These are phyloP conservation scores for Astragalus glycyphyllos DNA, from an alignment of 306 rosid species.

Conservation along the genomic window DNA sequence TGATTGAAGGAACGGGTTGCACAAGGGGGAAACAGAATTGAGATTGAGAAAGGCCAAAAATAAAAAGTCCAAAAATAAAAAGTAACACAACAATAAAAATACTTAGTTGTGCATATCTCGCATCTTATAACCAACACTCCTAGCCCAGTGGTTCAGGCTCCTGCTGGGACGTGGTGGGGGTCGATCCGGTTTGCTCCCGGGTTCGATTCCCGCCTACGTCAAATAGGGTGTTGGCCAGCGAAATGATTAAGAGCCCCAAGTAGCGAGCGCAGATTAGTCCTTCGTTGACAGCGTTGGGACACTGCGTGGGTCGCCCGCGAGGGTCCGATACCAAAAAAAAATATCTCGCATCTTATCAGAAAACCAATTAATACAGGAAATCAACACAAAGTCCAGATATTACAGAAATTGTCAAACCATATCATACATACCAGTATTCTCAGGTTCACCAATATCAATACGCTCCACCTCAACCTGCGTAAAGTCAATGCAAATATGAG, in stretches of 20 bases:
- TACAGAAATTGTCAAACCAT: slow-evolving; percentile 34
- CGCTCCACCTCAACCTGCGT: slow-evolving; percentile 90
- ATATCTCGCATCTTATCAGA: slow-evolving; percentile 18
- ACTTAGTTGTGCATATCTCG: background rate
- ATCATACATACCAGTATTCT: slow-evolving; percentile 63
- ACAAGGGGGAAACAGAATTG: background rate
- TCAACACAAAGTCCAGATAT: slow-evolving; percentile 1
- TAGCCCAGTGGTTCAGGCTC: no score
- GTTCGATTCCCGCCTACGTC: no score
- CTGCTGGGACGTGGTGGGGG: no score
- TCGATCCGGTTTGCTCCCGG: no score
- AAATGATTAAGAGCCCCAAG: no score
- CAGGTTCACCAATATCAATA: slow-evolving; percentile 79
- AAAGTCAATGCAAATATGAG: slow-evolving; percentile 40
- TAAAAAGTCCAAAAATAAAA: background rate
- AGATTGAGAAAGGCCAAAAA: background rate
- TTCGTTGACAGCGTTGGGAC: no score
- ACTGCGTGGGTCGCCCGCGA: no score
- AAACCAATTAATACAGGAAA: slow-evolving; percentile 34
- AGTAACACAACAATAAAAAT: background rate
- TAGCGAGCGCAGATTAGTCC: no score
- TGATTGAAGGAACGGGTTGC: slow-evolving; percentile 3
- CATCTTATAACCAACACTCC: no score
- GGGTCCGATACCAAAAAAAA: no score
- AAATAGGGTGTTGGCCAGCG: no score